A percentile compares a stretch with the other conserved stretches of the same genome.
Conservation (phyloP, 2,329 filamentous ascomycete species). For the Aspergillus brasiliensis region DNA sequence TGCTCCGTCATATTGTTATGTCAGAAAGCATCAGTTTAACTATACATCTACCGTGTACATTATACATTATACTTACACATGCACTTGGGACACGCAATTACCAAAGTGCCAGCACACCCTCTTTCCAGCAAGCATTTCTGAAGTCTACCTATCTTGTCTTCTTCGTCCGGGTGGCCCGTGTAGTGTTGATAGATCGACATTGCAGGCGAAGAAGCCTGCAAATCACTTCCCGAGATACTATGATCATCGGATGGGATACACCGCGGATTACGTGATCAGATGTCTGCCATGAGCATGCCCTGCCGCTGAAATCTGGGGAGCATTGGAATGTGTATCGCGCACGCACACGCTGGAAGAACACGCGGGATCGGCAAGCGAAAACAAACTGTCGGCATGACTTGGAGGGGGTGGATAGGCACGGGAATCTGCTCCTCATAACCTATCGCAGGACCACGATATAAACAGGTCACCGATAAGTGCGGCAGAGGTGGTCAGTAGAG, state of each 20-base stretch:
- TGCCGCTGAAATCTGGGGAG: constrained; percentile 15
- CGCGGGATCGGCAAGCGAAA: constrained; percentile 6
- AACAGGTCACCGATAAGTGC: not conserved
- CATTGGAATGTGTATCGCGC: constrained; percentile 18
- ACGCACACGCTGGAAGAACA: constrained; percentile 13
- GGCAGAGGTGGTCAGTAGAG: not conserved
- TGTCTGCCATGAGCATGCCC: not conserved
- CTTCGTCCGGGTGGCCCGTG: not conserved
- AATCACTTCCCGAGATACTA: constrained; percentile 12
- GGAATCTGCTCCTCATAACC: not conserved
- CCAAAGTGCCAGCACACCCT: not conserved
- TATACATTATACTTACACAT: not conserved
- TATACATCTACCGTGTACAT: not conserved
- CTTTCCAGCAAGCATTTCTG: not conserved
- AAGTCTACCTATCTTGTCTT: not conserved
- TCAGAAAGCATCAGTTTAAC: not conserved
- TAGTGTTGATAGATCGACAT: constrained; percentile 11
- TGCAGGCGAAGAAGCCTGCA: constrained; percentile 13
- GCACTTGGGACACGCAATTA: too few relatives aligned
- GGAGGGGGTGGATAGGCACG: not conserved
- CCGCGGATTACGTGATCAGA: constrained; percentile 11
- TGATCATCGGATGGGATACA: constrained; percentile 9
- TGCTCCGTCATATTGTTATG: not conserved
- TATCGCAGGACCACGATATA: not conserved
- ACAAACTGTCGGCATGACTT: constrained; percentile 1